These are phyloP conservation scores for Hirsutella thompsonii DNA, from an alignment of 2,329 filamentous ascomycete species.

Conservation along the genomic window DNA sequence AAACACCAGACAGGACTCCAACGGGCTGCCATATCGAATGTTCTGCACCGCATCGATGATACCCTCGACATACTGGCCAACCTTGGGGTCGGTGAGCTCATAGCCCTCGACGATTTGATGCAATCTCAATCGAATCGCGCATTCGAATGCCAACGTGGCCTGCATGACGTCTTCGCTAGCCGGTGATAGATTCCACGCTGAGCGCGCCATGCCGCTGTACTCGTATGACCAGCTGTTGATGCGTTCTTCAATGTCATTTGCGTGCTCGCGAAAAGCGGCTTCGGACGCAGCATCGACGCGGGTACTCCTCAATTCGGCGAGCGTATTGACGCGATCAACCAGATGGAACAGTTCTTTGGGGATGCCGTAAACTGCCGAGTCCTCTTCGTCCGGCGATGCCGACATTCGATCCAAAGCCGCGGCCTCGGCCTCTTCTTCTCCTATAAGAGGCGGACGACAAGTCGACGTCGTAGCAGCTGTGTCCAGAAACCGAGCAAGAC, in stretches of 20 bases:
- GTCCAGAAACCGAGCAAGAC: slow-evolving; percentile 18
- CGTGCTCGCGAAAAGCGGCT: slow-evolving; percentile 15
- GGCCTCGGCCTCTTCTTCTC: slow-evolving; percentile 16
- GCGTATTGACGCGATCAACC: slow-evolving; percentile 17
- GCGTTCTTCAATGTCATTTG: slow-evolving; percentile 17
- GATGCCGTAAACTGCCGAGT: slow-evolving; percentile 21
- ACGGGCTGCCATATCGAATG: slow-evolving; percentile 26
- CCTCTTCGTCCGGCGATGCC: slow-evolving; percentile 15
- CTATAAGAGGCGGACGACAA: slow-evolving; percentile 20
- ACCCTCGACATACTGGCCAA: slow-evolving; percentile 16
- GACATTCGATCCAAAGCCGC: slow-evolving; percentile 14
- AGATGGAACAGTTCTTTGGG: slow-evolving; percentile 21
- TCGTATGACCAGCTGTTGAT: slow-evolving; percentile 24
- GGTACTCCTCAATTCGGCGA: slow-evolving; percentile 18
- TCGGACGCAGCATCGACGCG: slow-evolving; percentile 17
- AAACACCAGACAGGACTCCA: slow-evolving; percentile 26
- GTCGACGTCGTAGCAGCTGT: slow-evolving; percentile 20
- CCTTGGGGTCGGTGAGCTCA: slow-evolving; percentile 18
- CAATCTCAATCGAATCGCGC: slow-evolving; percentile 25
- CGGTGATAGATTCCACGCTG: slow-evolving; percentile 10
- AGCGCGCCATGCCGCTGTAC: slow-evolving; percentile 13
- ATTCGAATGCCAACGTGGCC: slow-evolving; percentile 25
- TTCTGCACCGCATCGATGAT: slow-evolving; percentile 23
- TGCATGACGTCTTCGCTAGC: slow-evolving; percentile 16
- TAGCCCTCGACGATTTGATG: slow-evolving; percentile 30